Evolutionary conservation across 192 early-diverging fungal genomes (phyloP).

Genomic region (Coemansia sp.): DNA sequence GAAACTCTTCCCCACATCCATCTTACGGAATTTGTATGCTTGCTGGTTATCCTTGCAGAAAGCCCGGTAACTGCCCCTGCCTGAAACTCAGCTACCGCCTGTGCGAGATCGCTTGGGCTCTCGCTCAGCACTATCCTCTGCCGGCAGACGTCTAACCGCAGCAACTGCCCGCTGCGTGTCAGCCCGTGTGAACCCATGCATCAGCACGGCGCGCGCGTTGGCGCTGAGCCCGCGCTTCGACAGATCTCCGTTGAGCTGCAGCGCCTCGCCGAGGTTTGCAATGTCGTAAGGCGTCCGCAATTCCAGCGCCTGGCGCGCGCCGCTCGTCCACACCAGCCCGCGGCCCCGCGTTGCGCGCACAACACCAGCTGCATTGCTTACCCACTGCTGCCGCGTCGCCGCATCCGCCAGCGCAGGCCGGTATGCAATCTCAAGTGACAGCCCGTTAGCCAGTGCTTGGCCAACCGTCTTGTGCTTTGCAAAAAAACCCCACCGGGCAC

Average conservation of each 20-base stretch:
- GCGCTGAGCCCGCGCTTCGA: conserved; percentile 39
- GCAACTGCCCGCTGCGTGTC: conserved; percentile 40
- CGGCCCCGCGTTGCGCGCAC: conserved; percentile 45
- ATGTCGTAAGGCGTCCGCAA: conserved; percentile 48
- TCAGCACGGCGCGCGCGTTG: conserved; percentile 31
- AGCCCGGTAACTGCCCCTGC: too few relatives aligned
- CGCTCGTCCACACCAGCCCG: conserved; percentile 41
- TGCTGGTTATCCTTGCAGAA: too few relatives aligned
- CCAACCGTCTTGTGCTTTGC: conserved; percentile 48
- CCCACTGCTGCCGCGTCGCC: conserved; percentile 45
- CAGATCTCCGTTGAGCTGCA: conserved; percentile 48
- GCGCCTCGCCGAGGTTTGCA: conserved; percentile 35
- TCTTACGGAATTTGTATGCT: too few relatives aligned
- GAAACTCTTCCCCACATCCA: neutral
- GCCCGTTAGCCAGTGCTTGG: conserved; percentile 35
- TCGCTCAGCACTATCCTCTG: conserved; percentile 4
- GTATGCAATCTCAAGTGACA: conserved; percentile 39
- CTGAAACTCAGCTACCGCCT: neutral
- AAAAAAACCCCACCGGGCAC: conserved; percentile 42
- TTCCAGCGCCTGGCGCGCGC: conserved; percentile 30
- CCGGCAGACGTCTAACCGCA: conserved; percentile 4
- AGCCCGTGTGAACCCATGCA: conserved; percentile 42
- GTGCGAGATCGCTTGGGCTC: conserved; percentile 8
- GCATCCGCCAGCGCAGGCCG: conserved; percentile 27
- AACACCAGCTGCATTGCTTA: conserved; percentile 39